phyloP scores from a whole-genome alignment of 345 rosid species.

The Boechera retrofracta region DNA sequence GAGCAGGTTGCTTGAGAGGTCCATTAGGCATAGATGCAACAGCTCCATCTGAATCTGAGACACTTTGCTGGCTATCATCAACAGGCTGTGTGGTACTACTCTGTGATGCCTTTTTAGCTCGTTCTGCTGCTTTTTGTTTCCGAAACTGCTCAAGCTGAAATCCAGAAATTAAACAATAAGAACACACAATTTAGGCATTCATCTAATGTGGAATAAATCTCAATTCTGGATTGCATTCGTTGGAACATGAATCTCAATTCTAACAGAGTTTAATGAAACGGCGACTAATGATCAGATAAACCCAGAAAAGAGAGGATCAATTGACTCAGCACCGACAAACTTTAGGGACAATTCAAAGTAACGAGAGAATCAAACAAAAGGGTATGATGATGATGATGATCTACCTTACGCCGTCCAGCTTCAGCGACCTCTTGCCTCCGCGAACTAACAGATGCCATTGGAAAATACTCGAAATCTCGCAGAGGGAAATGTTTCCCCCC shows the following conservation, averaged over 20 bases:
- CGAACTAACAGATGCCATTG: conserved; percentile 88
- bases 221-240: conserved; percentile 20
- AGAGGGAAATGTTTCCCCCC: conserved; percentile 31
- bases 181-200: neutral
- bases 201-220: neutral
- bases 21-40: conserved; percentile 51
- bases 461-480: conserved; percentile 23
- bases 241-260: conserved; percentile 12
- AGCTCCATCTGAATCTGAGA: conserved; percentile 59
- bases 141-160: conserved; percentile 94
- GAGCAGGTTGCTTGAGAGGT: conserved; percentile 35
- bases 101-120: conserved; percentile 67
- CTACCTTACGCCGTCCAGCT: conserved; percentile 96
- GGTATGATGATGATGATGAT: conserved; percentile 13
- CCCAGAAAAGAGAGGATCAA: conserved; percentile 24
- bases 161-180: neutral
- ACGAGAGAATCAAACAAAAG: neutral
- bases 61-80: conserved; percentile 44
- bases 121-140: conserved; percentile 90
- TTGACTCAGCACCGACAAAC: conserved; percentile 5
- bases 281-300: conserved; percentile 7
- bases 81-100: conserved; percentile 49
- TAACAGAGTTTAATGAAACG: neutral
- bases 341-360: neutral
- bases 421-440: conserved; percentile 84